Evolutionary conservation across 768 basidiomycete genomes (phyloP).

Genomic region (Mycena capillaripes): DNA sequence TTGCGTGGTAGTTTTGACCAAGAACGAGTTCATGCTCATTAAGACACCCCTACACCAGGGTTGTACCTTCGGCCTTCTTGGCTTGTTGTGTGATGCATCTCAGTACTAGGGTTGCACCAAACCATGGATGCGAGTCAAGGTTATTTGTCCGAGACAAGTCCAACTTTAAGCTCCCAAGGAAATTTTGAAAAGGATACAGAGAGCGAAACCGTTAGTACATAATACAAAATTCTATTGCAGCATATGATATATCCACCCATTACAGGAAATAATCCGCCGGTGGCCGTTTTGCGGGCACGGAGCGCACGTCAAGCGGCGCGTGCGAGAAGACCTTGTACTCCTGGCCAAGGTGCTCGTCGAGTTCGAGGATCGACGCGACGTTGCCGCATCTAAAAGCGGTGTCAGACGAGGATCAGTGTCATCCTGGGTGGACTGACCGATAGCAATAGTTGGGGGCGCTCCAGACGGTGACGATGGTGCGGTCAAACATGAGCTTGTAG

Average conservation of each 20-base stretch:
- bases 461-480: constrained; percentile 97
- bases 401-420: constrained; percentile 15
- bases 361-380: constrained; percentile 93
- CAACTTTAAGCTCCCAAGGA: no score
- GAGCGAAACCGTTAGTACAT: background rate
- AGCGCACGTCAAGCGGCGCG: constrained; percentile 87
- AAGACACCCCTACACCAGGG: no score
- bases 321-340: constrained; percentile 97
- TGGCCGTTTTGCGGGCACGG: constrained; percentile 86
- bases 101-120: no score
- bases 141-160: no score
- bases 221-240: background rate
- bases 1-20: no score
- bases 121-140: no score
- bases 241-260: constrained; percentile 20
- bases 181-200: no score
- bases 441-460: constrained; percentile 99
- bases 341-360: constrained; percentile 93
- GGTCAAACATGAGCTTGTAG: constrained; percentile 97
- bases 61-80: no score
- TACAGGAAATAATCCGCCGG: constrained; percentile 91
- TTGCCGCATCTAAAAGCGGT: constrained; percentile 87
- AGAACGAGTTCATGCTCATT: no score
- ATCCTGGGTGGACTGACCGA: constrained; percentile 64
- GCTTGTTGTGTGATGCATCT: no score